Evolutionary conservation across 305 asterid genomes (phyloP).

Genomic region (Ajuga reptans): DNA sequence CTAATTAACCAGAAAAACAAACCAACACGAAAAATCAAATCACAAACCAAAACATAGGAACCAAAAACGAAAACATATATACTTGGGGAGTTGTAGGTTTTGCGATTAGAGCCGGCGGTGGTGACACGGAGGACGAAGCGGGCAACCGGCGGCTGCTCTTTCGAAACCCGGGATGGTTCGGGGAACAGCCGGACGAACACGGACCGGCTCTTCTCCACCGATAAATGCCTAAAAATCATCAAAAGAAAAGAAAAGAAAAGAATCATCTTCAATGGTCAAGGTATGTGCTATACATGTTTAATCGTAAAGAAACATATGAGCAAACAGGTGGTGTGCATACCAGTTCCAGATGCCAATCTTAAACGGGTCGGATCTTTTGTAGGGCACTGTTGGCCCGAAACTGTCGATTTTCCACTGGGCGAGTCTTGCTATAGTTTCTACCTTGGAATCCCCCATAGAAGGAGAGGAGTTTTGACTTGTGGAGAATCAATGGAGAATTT

Average conservation of each 20-base stretch:
- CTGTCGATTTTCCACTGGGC: conserved; percentile 87
- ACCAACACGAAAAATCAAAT: neutral
- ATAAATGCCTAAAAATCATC: conserved; percentile 40
- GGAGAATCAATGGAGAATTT: neutral
- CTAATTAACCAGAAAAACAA: neutral
- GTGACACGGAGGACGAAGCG: conserved; percentile 65
- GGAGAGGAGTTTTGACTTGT: neutral
- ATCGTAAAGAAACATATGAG: neutral
- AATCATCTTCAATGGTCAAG: no score
- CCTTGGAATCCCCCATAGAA: conserved; percentile 48
- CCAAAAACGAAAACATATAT: neutral
- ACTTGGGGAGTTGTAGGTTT: conserved; percentile 61
- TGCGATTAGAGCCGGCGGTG: conserved; percentile 46
- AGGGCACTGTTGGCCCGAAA: conserved; percentile 48
- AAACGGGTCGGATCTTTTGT: conserved; percentile 77
- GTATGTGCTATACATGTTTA: neutral
- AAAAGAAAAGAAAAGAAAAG: no score
- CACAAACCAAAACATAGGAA: neutral
- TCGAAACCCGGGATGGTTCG: conserved; percentile 62
- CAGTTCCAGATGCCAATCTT: conserved; percentile 83
- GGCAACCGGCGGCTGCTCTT: conserved; percentile 76
- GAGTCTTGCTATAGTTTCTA: conserved; percentile 63
- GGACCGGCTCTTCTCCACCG: conserved; percentile 62
- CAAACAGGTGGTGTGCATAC: conserved; percentile 23
- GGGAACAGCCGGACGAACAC: conserved; percentile 68